phyloP scores from a whole-genome alignment of 768 basidiomycete genomes.

The Xerocomellus chrysenteron region DNA sequence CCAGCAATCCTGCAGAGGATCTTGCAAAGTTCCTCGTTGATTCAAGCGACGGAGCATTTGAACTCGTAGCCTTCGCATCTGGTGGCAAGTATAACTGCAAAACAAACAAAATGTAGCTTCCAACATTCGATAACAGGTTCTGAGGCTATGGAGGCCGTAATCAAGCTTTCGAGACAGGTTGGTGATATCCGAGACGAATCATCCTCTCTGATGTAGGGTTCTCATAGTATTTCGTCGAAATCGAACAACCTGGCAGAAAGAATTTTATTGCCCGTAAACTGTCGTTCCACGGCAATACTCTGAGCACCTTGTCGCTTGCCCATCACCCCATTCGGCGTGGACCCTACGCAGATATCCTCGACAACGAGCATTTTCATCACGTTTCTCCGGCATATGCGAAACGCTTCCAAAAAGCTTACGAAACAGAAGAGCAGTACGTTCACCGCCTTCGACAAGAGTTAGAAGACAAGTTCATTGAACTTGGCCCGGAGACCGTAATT shows the following conservation, averaged over 20 bases:
- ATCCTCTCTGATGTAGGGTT: constrained; percentile 8
- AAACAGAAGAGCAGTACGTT: constrained; percentile 79
- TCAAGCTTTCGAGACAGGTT: constrained; percentile 81
- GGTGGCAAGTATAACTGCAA: constrained; percentile 51
- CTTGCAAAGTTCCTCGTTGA: constrained; percentile 66
- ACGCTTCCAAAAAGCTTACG: constrained; percentile 67
- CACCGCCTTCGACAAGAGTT: constrained; percentile 75
- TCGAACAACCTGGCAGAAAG: constrained; percentile 62
- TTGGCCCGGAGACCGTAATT: constrained; percentile 81
- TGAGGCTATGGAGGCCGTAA: constrained; percentile 86
- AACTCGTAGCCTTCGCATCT: constrained; percentile 65
- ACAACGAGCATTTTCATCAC: constrained; percentile 70
- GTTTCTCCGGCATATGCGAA: constrained; percentile 86
- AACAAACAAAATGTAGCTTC: background rate
- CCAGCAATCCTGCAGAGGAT: constrained; percentile 78
- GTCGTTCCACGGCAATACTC: constrained; percentile 85
- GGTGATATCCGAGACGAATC: constrained; percentile 2
- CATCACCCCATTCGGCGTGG: constrained; percentile 65
- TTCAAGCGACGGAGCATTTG: constrained; percentile 73
- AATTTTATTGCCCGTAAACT: constrained; percentile 79
- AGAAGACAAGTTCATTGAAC: constrained; percentile 79
- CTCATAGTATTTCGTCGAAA: constrained; percentile 66
- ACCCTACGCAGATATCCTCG: constrained; percentile 66
- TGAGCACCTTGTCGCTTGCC: constrained; percentile 66
- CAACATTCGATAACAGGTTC: constrained; percentile 52